Conservation (phyloP, 2,329 filamentous ascomycete species). For the Exophiala viscosa region DNA sequence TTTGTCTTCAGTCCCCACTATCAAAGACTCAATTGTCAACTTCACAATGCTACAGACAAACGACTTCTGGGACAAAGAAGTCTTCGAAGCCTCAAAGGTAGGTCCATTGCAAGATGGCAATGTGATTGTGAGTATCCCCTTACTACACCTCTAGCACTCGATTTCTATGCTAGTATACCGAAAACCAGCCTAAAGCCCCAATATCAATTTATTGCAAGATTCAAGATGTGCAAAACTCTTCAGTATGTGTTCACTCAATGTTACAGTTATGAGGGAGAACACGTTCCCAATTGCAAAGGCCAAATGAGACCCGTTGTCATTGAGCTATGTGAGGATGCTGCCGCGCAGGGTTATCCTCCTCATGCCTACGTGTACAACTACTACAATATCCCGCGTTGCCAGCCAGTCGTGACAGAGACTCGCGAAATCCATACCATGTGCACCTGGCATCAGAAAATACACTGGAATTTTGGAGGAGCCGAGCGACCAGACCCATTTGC, state of each 20-base stretch:
- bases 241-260: conserved; percentile 9
- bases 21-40: background rate
- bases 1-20: background rate
- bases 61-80: background rate
- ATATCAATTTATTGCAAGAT: background rate
- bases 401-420: background rate
- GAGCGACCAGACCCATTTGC: background rate
- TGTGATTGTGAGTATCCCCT: background rate
- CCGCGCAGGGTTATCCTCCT: background rate
- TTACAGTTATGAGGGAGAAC: background rate
- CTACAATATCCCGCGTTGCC: background rate
- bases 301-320: background rate
- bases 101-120: background rate
- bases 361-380: background rate
- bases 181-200: background rate
- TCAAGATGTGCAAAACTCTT: conserved; percentile 14
- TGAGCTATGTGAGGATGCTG: background rate
- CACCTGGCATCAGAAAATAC: background rate
- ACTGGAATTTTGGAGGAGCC: background rate
- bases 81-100: background rate
- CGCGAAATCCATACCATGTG: background rate
- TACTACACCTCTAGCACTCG: background rate
- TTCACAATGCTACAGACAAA: conserved; percentile 2
- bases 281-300: background rate
- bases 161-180: background rate